These are phyloP conservation scores for Holtermanniella nyarrowii DNA, from an alignment of 768 basidiomycete genomes.

Conservation along the genomic window DNA sequence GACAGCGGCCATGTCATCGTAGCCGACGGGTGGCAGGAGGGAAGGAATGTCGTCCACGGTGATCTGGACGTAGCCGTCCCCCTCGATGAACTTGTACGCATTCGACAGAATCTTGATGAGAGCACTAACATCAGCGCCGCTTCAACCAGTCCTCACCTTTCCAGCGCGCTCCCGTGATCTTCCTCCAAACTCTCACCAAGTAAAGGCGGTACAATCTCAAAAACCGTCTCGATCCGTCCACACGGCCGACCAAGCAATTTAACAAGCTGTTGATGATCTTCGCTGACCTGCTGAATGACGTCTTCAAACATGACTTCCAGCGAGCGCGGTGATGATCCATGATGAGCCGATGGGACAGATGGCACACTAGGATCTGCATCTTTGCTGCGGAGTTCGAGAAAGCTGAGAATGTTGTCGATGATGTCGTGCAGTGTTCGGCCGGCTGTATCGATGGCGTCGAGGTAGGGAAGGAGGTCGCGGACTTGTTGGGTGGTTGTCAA, in stretches of 20 bases:
- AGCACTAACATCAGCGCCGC: conserved; percentile 10
- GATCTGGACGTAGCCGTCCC: conserved; percentile 32
- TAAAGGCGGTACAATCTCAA: conserved; percentile 32
- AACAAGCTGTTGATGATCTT: conserved; percentile 17
- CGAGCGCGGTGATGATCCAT: conserved; percentile 8
- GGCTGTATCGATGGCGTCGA: conserved; percentile 35
- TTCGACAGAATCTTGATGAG: conserved; percentile 29
- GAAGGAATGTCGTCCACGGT: conserved; percentile 23
- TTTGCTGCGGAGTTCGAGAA: conserved; percentile 25
- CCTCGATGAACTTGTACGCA: conserved; percentile 33
- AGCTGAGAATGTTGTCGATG: conserved; percentile 37
- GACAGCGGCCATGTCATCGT: conserved; percentile 21
- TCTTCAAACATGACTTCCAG: conserved; percentile 33
- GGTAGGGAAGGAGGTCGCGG: conserved; percentile 26
- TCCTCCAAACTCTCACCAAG: conserved; percentile 30
- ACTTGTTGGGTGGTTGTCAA: conserved; percentile 24
- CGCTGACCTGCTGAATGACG: conserved; percentile 18
- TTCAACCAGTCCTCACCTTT: conserved; percentile 20
- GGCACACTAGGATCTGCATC: conserved; percentile 9
- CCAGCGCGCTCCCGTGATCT: conserved; percentile 29
- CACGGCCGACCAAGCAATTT: conserved; percentile 14
- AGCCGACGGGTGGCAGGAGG: conserved; percentile 23
- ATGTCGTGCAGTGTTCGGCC: conserved; percentile 34
- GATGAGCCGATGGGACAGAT: conserved; percentile 1
- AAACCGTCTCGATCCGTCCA: conserved; percentile 26